Evolutionary conservation across 2,329 filamentous ascomycete genomes (phyloP), one percentile per base, ranked within the genome.

Genomic region (Podosphaera fusca): DNA sequence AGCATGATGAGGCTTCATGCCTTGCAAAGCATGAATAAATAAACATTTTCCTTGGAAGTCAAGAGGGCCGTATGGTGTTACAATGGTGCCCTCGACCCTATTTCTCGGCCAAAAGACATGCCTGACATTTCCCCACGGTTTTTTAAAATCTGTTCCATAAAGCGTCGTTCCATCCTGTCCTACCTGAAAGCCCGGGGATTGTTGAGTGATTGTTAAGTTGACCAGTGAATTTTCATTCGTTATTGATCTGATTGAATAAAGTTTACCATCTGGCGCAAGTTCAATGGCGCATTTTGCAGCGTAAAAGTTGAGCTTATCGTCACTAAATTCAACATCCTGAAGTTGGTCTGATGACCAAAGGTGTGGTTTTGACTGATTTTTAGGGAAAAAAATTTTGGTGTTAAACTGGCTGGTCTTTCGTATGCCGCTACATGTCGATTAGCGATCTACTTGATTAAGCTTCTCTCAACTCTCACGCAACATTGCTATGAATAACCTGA

Each of bases 1-100:
- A 59, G 88, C 85, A 69, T 98, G 94, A 70, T 98, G 92, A 46
- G 92, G 92, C 77, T 98, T 98, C 90, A 96, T 96, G 69, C 89
- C 92, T 73, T 96, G 92, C 55, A 96, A 73, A 46, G 87, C 89
- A 69, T 92, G 84, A 62, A 84, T 76, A 71, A 88, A 90, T 65
- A 94, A 74, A 36, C 82, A 88, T 61, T 75, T 79, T 58, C 90
- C 90, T 66, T 80, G 83, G 69, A 95, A 81, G 68, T 95, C 83
- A 60, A 95, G 75, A 42, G 84, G 80, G 53, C 87, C 87, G 38
- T 87, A 81, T 64, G 85, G 78, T 59, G 88, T 94, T 61, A 85
- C 80, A 69, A 96, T 87, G 63, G 78, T 85, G 55, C 92, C 92
- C 70, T 90, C 84, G 10, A 84, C 80, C 52, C 74, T 75, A 70